phyloP scores from a whole-genome alignment of 768 basidiomycete species.

The Galerina sulciceps region DNA sequence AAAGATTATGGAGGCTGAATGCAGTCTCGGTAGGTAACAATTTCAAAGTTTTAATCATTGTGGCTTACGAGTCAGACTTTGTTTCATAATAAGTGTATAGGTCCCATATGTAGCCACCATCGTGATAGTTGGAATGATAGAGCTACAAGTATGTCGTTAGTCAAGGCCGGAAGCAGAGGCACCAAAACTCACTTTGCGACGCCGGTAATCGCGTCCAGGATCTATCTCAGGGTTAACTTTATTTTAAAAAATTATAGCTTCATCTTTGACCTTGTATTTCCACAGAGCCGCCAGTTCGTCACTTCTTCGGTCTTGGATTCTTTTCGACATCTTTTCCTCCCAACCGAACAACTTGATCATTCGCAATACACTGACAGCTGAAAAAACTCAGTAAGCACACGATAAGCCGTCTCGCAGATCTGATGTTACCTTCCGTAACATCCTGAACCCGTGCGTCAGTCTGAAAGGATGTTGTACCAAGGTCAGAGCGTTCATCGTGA shows the following conservation, averaged over 20 bases:
- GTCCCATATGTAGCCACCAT: slow-evolving; percentile 70
- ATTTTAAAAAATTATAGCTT: neutral
- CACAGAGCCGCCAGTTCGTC: slow-evolving; percentile 61
- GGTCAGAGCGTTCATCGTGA: neutral
- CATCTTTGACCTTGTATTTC: slow-evolving; percentile 46
- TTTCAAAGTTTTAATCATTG: neutral
- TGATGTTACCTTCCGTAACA: slow-evolving; percentile 48
- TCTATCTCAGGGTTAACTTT: neutral
- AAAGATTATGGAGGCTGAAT: slow-evolving; percentile 47
- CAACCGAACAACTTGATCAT: slow-evolving; percentile 79
- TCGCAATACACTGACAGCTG: slow-evolving; percentile 53
- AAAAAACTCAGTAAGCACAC: slow-evolving; percentile 25
- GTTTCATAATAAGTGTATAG: slow-evolving; percentile 51
- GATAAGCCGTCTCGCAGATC: neutral
- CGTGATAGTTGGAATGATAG: slow-evolving; percentile 50
- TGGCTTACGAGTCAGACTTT: slow-evolving; percentile 36
- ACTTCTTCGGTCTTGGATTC: slow-evolving; percentile 60
- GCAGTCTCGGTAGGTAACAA: neutral
- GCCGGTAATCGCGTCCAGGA: slow-evolving; percentile 10
- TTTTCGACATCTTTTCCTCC: slow-evolving; percentile 58
- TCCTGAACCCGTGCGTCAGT: slow-evolving; percentile 62
- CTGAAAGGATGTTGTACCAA: neutral
- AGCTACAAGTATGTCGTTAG: neutral
- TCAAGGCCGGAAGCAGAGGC: neutral
- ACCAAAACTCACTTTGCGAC: slow-evolving; percentile 10